Conservation (phyloP, 169 alveolate genomes). For the Plasmodium ovale region DNA sequence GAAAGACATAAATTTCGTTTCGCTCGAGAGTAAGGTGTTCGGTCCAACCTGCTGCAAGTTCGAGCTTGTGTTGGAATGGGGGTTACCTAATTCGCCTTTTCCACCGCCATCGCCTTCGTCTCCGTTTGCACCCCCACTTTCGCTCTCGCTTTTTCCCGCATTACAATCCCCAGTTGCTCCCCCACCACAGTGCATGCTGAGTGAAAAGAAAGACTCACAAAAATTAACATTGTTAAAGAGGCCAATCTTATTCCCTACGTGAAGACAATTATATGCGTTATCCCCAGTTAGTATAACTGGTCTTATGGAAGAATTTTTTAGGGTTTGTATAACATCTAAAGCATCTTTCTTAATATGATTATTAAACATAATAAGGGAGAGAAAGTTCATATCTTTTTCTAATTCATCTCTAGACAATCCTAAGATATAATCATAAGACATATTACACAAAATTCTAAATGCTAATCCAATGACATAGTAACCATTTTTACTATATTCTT, state of each 20-base stretch:
- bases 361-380: slow-evolving; percentile 81
- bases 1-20: slow-evolving; percentile 50
- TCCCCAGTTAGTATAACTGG: slow-evolving; percentile 87
- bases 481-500: slow-evolving; percentile 75
- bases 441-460: slow-evolving; percentile 46
- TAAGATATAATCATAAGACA: slow-evolving; percentile 9
- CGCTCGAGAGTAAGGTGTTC: neutral
- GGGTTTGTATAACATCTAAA: slow-evolving; percentile 74
- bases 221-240: slow-evolving; percentile 59
- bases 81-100: neutral
- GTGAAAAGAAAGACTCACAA: slow-evolving; percentile 53
- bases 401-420: slow-evolving; percentile 68
- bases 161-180: neutral
- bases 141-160: neutral
- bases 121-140: too few relatives aligned
- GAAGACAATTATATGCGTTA: slow-evolving; percentile 83
- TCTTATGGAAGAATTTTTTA: slow-evolving; percentile 83
- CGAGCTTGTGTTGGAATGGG: neutral
- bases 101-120: neutral
- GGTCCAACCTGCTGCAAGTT: neutral
- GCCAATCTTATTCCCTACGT: slow-evolving; percentile 83
- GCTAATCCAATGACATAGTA: slow-evolving; percentile 74
- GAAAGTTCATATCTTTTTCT: slow-evolving; percentile 81
- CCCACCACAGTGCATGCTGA: slow-evolving; percentile 32
- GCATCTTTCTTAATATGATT: slow-evolving; percentile 83